These are phyloP conservation scores for Arabidopsis thaliana DNA, from an alignment of 345 rosid species.

Conservation along the genomic window DNA sequence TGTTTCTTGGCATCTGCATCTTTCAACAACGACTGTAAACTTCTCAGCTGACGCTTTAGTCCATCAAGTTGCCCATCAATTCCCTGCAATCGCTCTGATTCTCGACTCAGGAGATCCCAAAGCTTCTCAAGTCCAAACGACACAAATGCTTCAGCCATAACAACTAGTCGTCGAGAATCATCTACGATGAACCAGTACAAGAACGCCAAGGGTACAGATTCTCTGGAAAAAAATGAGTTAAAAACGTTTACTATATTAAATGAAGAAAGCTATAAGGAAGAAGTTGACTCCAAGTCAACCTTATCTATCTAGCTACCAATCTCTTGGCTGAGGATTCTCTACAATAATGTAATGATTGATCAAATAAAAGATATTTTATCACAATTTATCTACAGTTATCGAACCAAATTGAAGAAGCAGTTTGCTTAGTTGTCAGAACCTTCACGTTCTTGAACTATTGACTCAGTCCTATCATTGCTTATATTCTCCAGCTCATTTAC, in stretches of 20 bases:
- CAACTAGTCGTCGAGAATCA: not conserved
- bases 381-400: no score
- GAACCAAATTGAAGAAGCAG: no score
- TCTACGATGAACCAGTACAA: not conserved
- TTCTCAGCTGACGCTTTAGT: slow-evolving; percentile 26
- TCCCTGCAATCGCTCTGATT: slow-evolving; percentile 14
- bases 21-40: slow-evolving; percentile 38
- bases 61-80: slow-evolving; percentile 9
- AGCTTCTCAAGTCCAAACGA: not conserved
- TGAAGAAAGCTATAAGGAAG: no score
- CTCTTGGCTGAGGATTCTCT: not conserved
- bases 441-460: not conserved
- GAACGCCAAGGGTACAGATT: not conserved
- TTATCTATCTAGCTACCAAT: not conserved
- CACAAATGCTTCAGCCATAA: slow-evolving; percentile 2
- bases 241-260: no score
- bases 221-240: not conserved
- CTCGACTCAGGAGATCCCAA: not conserved
- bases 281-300: no score
- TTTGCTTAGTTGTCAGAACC: no score
- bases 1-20: slow-evolving; percentile 41
- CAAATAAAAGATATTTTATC: not conserved
- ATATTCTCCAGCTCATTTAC: not conserved
- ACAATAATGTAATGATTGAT: not conserved
- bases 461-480: not conserved